These are phyloP conservation scores for Coniella lustricola DNA, from an alignment of 2,329 filamentous ascomycete species.

Conservation along the genomic window DNA sequence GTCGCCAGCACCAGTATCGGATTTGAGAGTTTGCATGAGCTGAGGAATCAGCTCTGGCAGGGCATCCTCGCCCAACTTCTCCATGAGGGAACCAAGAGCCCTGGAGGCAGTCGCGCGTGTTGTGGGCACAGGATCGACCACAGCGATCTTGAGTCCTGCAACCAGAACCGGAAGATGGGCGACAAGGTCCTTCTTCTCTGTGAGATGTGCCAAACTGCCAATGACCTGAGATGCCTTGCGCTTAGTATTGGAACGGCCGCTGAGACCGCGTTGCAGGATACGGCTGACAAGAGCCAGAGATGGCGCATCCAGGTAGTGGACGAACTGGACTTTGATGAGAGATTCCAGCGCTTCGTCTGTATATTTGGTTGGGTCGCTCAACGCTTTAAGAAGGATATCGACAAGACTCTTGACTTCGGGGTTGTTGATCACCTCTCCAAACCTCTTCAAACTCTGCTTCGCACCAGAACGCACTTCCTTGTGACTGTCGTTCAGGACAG, in stretches of 20 bases:
- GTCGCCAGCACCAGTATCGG: slow-evolving; percentile 93
- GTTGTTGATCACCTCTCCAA: slow-evolving; percentile 97
- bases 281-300: slow-evolving; percentile 91
- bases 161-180: slow-evolving; percentile 88
- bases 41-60: slow-evolving; percentile 95
- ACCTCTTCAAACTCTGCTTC: slow-evolving; percentile 93
- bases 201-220: slow-evolving; percentile 92
- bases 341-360: slow-evolving; percentile 91
- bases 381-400: slow-evolving; percentile 83
- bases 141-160: slow-evolving; percentile 77
- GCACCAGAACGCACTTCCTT: slow-evolving; percentile 91
- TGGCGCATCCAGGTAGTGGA: slow-evolving; percentile 96
- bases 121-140: slow-evolving; percentile 92
- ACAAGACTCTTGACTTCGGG: slow-evolving; percentile 94
- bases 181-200: slow-evolving; percentile 89
- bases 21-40: slow-evolving; percentile 95
- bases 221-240: slow-evolving; percentile 96
- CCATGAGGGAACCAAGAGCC: slow-evolving; percentile 89
- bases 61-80: slow-evolving; percentile 95
- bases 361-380: slow-evolving; percentile 95
- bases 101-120: slow-evolving; percentile 95
- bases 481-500: slow-evolving; percentile 93
- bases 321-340: slow-evolving; percentile 95
- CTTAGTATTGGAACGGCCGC: slow-evolving; percentile 89
- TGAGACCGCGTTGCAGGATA: slow-evolving; percentile 86